These are phyloP conservation scores for Posidonia australis DNA, from an alignment of 106 monocot genomes.

Conservation along the genomic window DNA sequence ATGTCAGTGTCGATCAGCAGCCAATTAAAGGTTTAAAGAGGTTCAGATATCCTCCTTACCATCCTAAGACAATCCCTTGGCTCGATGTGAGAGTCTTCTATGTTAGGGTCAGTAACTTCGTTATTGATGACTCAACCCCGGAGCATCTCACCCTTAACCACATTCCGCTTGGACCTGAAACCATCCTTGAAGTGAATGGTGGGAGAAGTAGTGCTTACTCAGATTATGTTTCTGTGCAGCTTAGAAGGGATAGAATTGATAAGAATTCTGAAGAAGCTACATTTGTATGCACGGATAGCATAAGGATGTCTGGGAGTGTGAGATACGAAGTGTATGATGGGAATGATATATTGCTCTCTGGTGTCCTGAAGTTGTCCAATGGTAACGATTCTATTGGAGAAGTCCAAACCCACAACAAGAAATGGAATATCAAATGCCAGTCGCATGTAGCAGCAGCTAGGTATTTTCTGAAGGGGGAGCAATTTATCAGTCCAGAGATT, in stretches of 20 bases:
- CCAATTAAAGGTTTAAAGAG: constrained; percentile 2
- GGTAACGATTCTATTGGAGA: constrained; percentile 18
- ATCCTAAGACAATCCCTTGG: constrained; percentile 24
- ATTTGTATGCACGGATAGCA: constrained; percentile 58
- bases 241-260: constrained; percentile 57
- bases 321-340: constrained; percentile 55
- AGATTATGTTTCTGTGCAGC: constrained; percentile 33
- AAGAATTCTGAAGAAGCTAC: constrained; percentile 51
- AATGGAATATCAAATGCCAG: constrained; percentile 49
- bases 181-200: constrained; percentile 48
- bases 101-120: constrained; percentile 51
- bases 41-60: constrained; percentile 25
- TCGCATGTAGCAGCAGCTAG: constrained; percentile 3
- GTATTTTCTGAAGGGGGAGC: constrained; percentile 26
- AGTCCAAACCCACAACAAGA: constrained; percentile 15
- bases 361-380: constrained; percentile 34
- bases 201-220: constrained; percentile 28
- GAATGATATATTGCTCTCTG: constrained; percentile 43
- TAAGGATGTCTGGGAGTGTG: constrained; percentile 54
- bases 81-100: constrained; percentile 69
- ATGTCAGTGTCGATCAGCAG: not conserved
- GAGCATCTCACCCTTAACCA: constrained; percentile 44
- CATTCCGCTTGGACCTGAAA: constrained; percentile 35
- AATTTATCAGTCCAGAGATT: constrained; percentile 2
- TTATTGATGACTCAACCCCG: constrained; percentile 32